Base-by-base conservation (phyloP, 2,329 filamentous ascomycete genomes). In the Colletotrichum tabaci region DNA sequence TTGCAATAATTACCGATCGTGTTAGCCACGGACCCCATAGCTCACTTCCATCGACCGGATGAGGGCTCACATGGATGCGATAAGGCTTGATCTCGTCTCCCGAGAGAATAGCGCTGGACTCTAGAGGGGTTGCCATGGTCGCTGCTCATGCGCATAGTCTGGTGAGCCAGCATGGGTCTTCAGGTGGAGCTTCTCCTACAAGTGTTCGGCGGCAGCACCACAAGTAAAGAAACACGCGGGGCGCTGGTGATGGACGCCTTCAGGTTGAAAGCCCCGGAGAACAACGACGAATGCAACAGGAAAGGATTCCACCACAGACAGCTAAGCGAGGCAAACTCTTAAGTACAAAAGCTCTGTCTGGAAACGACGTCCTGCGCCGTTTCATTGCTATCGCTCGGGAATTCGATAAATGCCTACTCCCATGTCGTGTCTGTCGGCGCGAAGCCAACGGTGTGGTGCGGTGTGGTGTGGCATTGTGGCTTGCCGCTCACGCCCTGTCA, bases 21-120 rank as follows among this genome's bases (percentile, higher is more conserved):
- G 73, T 83, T 67, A 84, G 80, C 76, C 67, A 76, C 69, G 42
- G 44, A 53, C 56, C 40, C 40, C 23, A 42, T 6, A 8, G 10
- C 35, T 12, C 38, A 42, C 55, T n/a, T 18, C 2, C 26, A 49
- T 7, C 13, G 18, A 38, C 3, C 35, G 35, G 35, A 9, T 3
- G 35, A 38, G 53, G 42, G 82, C 88, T 83, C 76, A 90, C 89
- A 78, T 88, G 88, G 66, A 90, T 87, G 67, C 81, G 87, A 80
- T 91, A 90, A 61, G 86, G 84, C 77, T 84, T 85, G 53, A 90
- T 77, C 73, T 88, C 86, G 53, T 87, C 82, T 18, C 79, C 79
- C 60, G 79, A 52, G n/a, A 71, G 44, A 18, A 61, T 38, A 18
- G 47, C 61, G 26, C 66, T 61, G 35, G 47, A 30, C 21, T 70